Base-by-base conservation (phyloP, 2,329 filamentous ascomycete genomes). In the Grosmannia serpens region DNA sequence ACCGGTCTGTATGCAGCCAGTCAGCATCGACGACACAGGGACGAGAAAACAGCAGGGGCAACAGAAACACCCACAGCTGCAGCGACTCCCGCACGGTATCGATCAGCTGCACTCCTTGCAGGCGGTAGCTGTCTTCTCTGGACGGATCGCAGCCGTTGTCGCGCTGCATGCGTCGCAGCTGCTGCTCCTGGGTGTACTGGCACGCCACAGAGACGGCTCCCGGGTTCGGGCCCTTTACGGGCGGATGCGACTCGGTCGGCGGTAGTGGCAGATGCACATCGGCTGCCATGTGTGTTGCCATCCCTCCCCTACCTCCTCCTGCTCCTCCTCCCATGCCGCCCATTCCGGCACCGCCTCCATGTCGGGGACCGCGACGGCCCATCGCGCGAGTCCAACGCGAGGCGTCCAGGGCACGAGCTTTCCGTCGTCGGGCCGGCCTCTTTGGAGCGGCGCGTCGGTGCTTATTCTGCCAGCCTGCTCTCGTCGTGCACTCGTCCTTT, bases 31-130 rank as follows among this genome's bases (percentile, higher is more conserved):
- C 29, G 38, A 57, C 17, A 41, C 38, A 24, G 29, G 57, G 38
- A 62, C 3, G 58, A 57, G 26, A 58, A 41, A 53, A 59, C 5
- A 51, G 20, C 20, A 15, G n/a, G 35, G 29, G n/a, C 10, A 52
- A 31, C 31, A 38, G 8, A 22, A 51, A n/a, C 4, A 75, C 86
- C 66, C 75, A 94, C 87, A 99, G 74, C 65, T 89, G 86, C 55
- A 99, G 77, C 26, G 83, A 82, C 65, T 86, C 84, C 53, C 92
- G 82, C 49, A 95, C 87, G 61, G 85, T 88, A 67, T 96, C 89
- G 62, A 99, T 92, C 78, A 92, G 87, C 60, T 89, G 83, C 11
- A 96, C 86, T 22, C 92, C 94, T 67, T 94, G 89, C 51, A 97
- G 74, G 56, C 92, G 85, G 63, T 89, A 84, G 61, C 75, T 83